A percentile compares a stretch with the other conserved stretches of the same genome.
Conservation (phyloP, 2,329 filamentous ascomycete species). For the Colletotrichum brevisporum region DNA sequence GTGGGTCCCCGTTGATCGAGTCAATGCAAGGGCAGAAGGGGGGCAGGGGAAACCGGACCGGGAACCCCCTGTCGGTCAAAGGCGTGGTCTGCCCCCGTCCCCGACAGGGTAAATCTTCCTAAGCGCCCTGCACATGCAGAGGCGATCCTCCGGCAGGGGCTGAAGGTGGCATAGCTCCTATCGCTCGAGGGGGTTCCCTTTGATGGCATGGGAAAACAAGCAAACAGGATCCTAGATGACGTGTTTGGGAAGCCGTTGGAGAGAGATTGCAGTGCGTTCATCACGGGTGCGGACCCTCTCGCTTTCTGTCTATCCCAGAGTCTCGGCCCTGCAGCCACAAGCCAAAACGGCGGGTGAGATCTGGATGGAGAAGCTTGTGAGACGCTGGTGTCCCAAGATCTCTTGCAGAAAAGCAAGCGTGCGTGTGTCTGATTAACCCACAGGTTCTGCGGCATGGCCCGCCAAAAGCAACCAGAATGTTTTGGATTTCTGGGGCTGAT, state of each 20-base stretch:
- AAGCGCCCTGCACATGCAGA: constrained; percentile 20
- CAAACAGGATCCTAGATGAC: constrained; percentile 3
- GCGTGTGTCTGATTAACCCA: background rate
- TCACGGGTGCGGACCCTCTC: background rate
- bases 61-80: constrained; percentile 20
- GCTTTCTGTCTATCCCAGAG: too few species aligned
- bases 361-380: constrained; percentile 14
- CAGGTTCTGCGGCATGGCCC: constrained; percentile 6
- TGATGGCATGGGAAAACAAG: background rate
- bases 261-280: constrained; percentile 24
- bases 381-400: constrained; percentile 8
- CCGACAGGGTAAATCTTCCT: constrained; percentile 3
- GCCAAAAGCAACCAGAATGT: constrained; percentile 8
- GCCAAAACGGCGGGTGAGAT: constrained; percentile 25
- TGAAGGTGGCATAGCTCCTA: background rate
- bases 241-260: constrained; percentile 18
- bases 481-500: constrained; percentile 14
- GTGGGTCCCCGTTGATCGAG: constrained; percentile 17
- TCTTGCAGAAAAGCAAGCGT: constrained; percentile 13
- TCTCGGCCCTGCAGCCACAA: background rate
- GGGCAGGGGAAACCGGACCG: background rate
- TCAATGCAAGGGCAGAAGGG: constrained; percentile 21
- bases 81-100: background rate
- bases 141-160: constrained; percentile 22
- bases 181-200: background rate